These are phyloP conservation scores for Suillus brevipes DNA, from an alignment of 768 basidiomycete genomes.

Conservation along the genomic window DNA sequence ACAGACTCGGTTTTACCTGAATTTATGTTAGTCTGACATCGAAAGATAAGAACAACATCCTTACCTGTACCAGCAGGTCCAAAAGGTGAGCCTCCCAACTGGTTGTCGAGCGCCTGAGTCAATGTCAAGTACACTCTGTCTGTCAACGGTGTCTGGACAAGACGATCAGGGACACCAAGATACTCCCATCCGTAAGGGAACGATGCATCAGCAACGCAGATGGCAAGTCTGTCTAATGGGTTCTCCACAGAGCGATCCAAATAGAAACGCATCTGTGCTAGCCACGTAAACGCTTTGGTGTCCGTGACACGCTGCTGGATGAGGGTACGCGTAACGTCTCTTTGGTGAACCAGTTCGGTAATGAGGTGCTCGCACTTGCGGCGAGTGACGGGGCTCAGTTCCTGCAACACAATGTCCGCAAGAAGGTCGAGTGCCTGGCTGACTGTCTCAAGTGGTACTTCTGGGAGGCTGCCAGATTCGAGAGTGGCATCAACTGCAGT, in stretches of 20 bases:
- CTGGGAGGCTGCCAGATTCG: conserved; percentile 53
- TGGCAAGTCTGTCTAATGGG: conserved; percentile 76
- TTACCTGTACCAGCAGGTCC: conserved; percentile 96
- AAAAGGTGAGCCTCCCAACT: conserved; percentile 96
- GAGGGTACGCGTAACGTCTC: conserved; percentile 88
- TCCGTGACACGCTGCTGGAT: conserved; percentile 64
- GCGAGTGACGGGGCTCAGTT: conserved; percentile 86
- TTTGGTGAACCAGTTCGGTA: conserved; percentile 97
- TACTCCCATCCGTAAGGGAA: conserved; percentile 99
- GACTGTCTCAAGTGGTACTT: conserved; percentile 71
- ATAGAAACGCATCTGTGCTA: conserved; percentile 99
- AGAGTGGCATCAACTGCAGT: conserved; percentile 73
- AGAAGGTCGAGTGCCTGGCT: conserved; percentile 86
- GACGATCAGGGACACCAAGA: conserved; percentile 91
- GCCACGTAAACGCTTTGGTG: conserved; percentile 81
- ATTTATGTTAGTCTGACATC: conserved; percentile 10
- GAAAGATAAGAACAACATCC: conserved; percentile 15
- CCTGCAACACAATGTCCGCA: conserved; percentile 94
- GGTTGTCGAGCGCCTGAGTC: conserved; percentile 92
- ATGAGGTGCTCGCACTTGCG: conserved; percentile 98
- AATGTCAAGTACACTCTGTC: conserved; percentile 96
- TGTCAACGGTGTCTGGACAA: conserved; percentile 97
- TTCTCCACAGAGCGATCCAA: conserved; percentile 70
- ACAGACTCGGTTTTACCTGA: conserved; percentile 98
- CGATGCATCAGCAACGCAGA: conserved; percentile 84